These are phyloP conservation scores for Gracilaria domingensis DNA, from an alignment of 23 red algal genomes.

Conservation along the genomic window DNA sequence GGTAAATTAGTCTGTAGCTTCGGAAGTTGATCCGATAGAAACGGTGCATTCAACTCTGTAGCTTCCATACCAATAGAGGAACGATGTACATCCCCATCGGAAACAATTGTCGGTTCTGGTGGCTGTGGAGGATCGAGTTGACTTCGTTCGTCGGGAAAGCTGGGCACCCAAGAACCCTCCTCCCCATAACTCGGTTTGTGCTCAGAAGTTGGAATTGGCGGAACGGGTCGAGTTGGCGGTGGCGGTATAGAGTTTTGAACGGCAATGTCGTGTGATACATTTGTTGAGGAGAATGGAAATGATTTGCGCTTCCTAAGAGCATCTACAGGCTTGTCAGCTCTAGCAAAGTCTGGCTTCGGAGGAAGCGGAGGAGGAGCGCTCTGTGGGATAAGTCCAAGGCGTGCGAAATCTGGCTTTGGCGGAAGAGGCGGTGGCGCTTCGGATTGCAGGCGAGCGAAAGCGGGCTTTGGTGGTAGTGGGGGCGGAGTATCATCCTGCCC, in stretches of 20 bases:
- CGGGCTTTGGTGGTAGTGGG: constrained; percentile 61
- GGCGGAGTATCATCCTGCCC: constrained; percentile 24
- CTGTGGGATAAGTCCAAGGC: constrained; percentile 31
- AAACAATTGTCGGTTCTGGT: constrained; percentile 70
- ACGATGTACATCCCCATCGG: constrained; percentile 52
- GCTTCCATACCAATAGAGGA: constrained; percentile 34
- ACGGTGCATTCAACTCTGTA: constrained; percentile 27
- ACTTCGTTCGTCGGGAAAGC: constrained; percentile 61
- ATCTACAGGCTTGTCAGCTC: constrained; percentile 25
- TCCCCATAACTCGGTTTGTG: constrained; percentile 69
- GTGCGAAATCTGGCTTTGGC: constrained; percentile 57
- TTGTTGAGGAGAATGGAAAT: constrained; percentile 5
- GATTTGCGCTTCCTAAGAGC: constrained; percentile 17
- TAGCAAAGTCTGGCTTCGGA: constrained; percentile 33
- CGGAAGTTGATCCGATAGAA: constrained; percentile 51
- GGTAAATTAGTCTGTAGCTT: constrained; percentile 34
- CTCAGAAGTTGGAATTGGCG: constrained; percentile 43
- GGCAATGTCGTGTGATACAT: neutral
- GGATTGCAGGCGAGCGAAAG: constrained; percentile 40
- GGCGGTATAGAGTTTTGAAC: constrained; percentile 8
- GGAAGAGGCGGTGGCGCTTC: constrained; percentile 54
- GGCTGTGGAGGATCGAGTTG: constrained; percentile 55
- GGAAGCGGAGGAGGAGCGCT: constrained; percentile 32
- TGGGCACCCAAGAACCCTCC: constrained; percentile 68
- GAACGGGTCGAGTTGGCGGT: constrained; percentile 52